Conservation (phyloP, 371 early-diverging fungal species). For the Actinomucor elegans region DNA sequence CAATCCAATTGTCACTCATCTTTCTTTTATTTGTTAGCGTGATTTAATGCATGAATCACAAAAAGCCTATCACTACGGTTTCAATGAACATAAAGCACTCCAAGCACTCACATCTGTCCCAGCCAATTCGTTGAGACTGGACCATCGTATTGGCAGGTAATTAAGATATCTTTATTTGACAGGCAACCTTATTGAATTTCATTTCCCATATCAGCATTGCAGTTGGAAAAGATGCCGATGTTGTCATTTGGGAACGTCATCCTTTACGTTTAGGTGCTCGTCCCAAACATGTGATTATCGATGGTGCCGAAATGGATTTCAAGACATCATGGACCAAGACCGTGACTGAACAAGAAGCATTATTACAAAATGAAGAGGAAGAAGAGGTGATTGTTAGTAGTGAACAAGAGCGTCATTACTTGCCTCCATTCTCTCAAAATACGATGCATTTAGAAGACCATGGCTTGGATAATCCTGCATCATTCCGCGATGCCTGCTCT, state of each 20-base stretch:
- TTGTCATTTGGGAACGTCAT: slow-evolving; percentile 73
- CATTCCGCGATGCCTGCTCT: slow-evolving; percentile 29
- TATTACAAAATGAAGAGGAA: slow-evolving; percentile 1
- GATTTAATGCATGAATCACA: slow-evolving; percentile 77
- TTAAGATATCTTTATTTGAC: too few species aligned
- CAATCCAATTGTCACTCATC: not conserved
- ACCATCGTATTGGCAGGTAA: slow-evolving; percentile 67
- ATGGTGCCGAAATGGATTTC: slow-evolving; percentile 64
- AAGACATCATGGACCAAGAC: slow-evolving; percentile 36
- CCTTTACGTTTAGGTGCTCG: slow-evolving; percentile 78
- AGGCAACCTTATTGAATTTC: not conserved
- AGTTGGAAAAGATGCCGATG: slow-evolving; percentile 80
- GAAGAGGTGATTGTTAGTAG: not conserved
- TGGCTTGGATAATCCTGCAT: slow-evolving; percentile 30
- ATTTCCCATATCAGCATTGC: slow-evolving; percentile 47
- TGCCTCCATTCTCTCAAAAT: slow-evolving; percentile 28
- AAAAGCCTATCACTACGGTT: slow-evolving; percentile 78
- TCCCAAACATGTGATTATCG: slow-evolving; percentile 75
- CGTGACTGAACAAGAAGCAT: slow-evolving; percentile 13
- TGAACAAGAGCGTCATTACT: slow-evolving; percentile 9
- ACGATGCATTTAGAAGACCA: slow-evolving; percentile 46
- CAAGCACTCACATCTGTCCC: slow-evolving; percentile 74
- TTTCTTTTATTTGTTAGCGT: slow-evolving; percentile 30
- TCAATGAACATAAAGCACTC: slow-evolving; percentile 62
- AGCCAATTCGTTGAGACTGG: slow-evolving; percentile 69